Evolutionary conservation across 257 asterid species (phyloP).

Genomic region (Ophiorrhiza pumila): DNA sequence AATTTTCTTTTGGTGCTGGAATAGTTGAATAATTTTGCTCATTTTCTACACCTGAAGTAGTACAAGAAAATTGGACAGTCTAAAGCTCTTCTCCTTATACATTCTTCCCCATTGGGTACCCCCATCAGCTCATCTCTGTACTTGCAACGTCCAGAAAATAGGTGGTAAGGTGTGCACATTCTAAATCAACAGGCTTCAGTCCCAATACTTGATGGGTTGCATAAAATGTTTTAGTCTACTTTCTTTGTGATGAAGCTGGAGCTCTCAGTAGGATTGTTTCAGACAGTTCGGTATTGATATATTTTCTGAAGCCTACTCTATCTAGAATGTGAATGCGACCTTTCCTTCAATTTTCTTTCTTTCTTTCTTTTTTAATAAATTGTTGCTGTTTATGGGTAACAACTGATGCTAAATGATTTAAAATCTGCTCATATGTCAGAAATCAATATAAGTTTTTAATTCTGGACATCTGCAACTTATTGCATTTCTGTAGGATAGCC

Average conservation of each 20-base stretch:
- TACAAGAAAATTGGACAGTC: not conserved
- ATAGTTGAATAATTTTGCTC: not conserved
- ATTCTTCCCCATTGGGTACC: not conserved
- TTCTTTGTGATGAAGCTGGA: not conserved
- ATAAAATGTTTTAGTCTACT: not conserved
- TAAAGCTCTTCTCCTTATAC: not conserved
- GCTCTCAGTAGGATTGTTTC: not conserved
- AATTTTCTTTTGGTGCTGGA: constrained; percentile 10
- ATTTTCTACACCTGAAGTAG: not conserved
- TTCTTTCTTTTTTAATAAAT: too few species aligned
- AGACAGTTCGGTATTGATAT: not conserved
- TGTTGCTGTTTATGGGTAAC: not conserved
- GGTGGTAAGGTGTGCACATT: not conserved
- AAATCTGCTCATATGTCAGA: not conserved
- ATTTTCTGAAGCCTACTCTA: not conserved
- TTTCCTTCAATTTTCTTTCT: not conserved
- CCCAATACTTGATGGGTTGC: not conserved
- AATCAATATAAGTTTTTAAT: not conserved
- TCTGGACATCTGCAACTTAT: not conserved
- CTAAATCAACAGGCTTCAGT: not conserved
- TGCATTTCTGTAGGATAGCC: not conserved
- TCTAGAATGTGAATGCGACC: not conserved
- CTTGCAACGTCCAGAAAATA: not conserved
- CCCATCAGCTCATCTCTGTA: not conserved
- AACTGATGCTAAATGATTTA: not conserved